Percentiles rank a stretch among this genome's conserved stretches.
Conservation (phyloP, 2,329 filamentous ascomycete genomes). For the Neonectria sp. region DNA sequence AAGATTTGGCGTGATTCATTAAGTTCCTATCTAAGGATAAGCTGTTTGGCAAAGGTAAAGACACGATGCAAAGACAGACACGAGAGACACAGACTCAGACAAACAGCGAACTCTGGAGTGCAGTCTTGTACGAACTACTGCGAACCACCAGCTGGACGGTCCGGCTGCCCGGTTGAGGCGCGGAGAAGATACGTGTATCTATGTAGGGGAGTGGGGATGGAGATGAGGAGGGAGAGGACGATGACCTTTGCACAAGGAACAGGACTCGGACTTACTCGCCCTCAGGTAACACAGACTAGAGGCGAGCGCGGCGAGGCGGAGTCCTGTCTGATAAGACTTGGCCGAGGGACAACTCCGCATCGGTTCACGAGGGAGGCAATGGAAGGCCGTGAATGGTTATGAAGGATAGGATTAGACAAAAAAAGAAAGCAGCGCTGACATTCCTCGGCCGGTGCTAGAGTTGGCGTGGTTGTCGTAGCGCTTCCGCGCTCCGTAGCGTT, state of each 20-base stretch:
- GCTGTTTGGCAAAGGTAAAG: constrained; percentile 11
- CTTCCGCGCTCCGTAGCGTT: constrained; percentile 1
- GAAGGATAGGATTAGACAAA: neutral
- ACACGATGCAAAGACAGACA: constrained; percentile 7
- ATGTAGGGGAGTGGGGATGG: constrained; percentile 11
- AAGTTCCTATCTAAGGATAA: neutral
- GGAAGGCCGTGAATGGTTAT: constrained; percentile 4
- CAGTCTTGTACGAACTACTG: neutral
- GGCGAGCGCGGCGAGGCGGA: constrained; percentile 15
- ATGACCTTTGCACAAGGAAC: neutral
- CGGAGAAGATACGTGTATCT: neutral
- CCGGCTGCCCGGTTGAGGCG: neutral
- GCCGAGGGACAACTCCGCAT: constrained; percentile 11
- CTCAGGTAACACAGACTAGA: neutral
- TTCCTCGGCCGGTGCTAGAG: neutral
- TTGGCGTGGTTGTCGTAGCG: constrained; percentile 6
- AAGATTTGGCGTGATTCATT: neutral
- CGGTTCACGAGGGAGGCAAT: neutral
- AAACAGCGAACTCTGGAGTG: neutral
- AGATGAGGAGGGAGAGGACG: neutral
- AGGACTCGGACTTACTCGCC: neutral
- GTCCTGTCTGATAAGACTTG: constrained; percentile 39
- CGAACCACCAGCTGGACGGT: neutral
- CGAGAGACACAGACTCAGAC: neutral
- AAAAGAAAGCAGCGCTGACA: constrained; percentile 25